Base-by-base conservation (phyloP, 805 yeast genomes). In the Metschnikowia baotianmanensis region DNA sequence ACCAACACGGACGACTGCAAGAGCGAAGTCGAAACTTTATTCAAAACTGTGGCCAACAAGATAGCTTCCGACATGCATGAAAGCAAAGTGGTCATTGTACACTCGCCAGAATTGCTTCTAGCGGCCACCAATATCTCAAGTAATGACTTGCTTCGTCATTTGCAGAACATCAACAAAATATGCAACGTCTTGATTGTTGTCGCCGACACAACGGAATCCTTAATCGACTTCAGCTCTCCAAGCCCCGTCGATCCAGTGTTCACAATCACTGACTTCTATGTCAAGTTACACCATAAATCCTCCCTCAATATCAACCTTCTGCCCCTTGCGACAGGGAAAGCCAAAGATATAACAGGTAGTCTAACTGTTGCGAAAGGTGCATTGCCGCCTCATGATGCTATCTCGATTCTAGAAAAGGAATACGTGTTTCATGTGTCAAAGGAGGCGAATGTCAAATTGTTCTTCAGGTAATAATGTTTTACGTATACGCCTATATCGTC, bases 341-440 rank as follows among this genome's bases (percentile, higher is more conserved):
- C 96, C 0, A 77, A 76, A 32, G 96, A 88, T 56, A 76, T 86
- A 2, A 83, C 95, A 0, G 96, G 96, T 1, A 70, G 82, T 4
- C 55, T 88, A 29, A 68, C 76, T 0, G 70, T 88, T 0, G 61
- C 81, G 0, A 65, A 63, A 36, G 96, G 96, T 0, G 67, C 80
- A 2, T 43, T 69, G 2, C 62, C 71, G 3, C 31, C 54, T 0
- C 49, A 50, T 2, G 21, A 38, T 21, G 29, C 21, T 8, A 38
- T 48, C 19, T 40, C 40, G 21, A 70, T 79, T 0, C 48, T 58
- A 2, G 91, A 85, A 53, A 78, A 71, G 47, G 87, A 83, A 50
- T 83, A 82, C 53, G 63, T 82, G 21, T 85, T 77, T 55, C 61
- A 76, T 40, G 71, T 78, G 6, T 65, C 77, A 13, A 80, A 77